phyloP scores from a whole-genome alignment of 1,284 basidiomycete genomes.

The Grifola frondosa region DNA sequence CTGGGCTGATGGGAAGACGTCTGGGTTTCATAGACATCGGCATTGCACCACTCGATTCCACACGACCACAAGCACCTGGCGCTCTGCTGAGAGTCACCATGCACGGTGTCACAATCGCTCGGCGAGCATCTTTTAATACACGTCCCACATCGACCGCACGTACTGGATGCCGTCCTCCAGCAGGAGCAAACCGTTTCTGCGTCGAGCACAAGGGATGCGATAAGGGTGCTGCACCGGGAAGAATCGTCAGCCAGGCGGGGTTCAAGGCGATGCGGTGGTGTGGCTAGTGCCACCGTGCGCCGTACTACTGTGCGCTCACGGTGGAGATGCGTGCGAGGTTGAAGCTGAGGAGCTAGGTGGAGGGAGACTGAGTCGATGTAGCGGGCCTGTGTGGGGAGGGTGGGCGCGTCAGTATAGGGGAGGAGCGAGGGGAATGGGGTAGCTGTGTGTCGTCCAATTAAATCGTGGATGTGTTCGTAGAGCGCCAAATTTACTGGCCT shows the following conservation, averaged over 20 bases:
- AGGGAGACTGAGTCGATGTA: conserved; percentile 97
- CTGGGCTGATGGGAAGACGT: conserved; percentile 58
- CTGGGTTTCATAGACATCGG: conserved; percentile 91
- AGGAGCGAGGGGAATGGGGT: conserved; percentile 81
- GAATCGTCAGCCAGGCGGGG: conserved; percentile 34
- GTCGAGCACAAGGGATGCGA: conserved; percentile 93
- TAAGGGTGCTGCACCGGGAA: conserved; percentile 33
- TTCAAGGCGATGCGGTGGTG: conserved; percentile 10
- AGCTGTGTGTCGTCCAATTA: conserved; percentile 36
- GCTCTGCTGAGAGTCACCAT: too few relatives aligned
- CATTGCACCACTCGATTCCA: too few relatives aligned
- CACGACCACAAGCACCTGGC: too few relatives aligned
- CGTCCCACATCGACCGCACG: too few relatives aligned
- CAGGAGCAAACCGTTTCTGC: conserved; percentile 75
- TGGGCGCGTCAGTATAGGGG: conserved; percentile 82
- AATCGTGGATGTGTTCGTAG: too few relatives aligned
- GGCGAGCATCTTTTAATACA: too few relatives aligned
- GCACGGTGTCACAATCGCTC: too few relatives aligned
- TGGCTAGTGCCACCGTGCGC: conserved; percentile 17
- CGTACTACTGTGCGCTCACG: conserved; percentile 33
- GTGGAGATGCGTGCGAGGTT: too few relatives aligned
- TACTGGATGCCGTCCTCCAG: too few relatives aligned
- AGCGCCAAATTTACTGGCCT: too few relatives aligned
- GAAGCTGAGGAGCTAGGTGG: conserved; percentile 81
- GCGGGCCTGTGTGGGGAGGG: conserved; percentile 89